Conservation (phyloP, 768 basidiomycete genomes). For the Collybia mongolica region DNA sequence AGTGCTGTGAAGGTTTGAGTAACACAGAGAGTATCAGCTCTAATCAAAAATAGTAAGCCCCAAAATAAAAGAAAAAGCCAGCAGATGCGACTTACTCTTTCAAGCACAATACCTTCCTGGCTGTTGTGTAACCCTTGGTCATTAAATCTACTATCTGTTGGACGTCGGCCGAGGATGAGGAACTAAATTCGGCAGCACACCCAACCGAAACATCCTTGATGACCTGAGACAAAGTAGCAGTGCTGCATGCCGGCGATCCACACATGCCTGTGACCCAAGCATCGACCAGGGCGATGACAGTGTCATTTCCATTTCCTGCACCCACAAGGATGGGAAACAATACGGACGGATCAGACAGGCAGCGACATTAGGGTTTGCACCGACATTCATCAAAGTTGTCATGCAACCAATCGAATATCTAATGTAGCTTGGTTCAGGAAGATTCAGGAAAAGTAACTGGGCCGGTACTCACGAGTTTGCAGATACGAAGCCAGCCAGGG, state of each 20-base stretch:
- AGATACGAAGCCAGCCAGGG: constrained; percentile 24
- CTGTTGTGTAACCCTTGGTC: constrained; percentile 44
- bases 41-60: not conserved
- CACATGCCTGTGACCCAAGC: constrained; percentile 54
- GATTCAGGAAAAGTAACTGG: not conserved
- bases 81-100: constrained; percentile 44
- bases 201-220: constrained; percentile 44
- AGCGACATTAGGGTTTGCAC: constrained; percentile 16
- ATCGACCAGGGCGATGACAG: constrained; percentile 40
- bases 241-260: constrained; percentile 44
- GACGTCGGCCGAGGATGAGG: constrained; percentile 10
- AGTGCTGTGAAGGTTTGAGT: constrained; percentile 49
- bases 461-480: constrained; percentile 15
- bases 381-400: constrained; percentile 15
- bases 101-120: constrained; percentile 49
- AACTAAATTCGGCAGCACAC: constrained; percentile 38
- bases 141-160: constrained; percentile 26
- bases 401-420: constrained; percentile 21
- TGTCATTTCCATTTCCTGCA: constrained; percentile 24
- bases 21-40: constrained; percentile 41
- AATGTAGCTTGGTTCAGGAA: not conserved
- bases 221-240: constrained; percentile 44
- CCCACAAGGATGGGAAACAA: constrained; percentile 25
- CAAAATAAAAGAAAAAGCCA: not conserved
- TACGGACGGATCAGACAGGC: constrained; percentile 37